Percentiles rank a stretch among this genome's conserved stretches.
phyloP scores from a whole-genome alignment of 2,329 filamentous ascomycete species.

The Fusarium torulosum region DNA sequence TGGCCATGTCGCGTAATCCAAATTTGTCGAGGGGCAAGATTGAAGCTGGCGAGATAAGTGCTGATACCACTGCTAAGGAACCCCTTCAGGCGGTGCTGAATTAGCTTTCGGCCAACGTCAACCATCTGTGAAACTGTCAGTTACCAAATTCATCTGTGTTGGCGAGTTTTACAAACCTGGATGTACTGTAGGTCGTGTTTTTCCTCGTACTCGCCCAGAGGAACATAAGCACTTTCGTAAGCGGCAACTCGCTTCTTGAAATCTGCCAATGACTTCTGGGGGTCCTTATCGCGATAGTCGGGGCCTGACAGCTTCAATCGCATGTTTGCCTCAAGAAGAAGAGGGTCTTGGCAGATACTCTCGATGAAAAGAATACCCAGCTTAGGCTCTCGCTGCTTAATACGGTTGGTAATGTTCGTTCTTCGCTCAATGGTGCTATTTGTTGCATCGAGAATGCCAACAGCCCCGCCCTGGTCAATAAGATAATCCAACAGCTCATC shows the following conservation, averaged over 20 bases:
- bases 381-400: slow-evolving; percentile 85
- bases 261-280: slow-evolving; percentile 83
- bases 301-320: slow-evolving; percentile 94
- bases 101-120: slow-evolving; percentile 93
- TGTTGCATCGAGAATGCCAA: slow-evolving; percentile 96
- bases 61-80: slow-evolving; percentile 94
- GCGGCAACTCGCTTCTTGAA: slow-evolving; percentile 93
- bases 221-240: slow-evolving; percentile 94
- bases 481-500: slow-evolving; percentile 95
- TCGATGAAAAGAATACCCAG: slow-evolving; percentile 96
- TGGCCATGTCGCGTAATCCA: slow-evolving; percentile 98
- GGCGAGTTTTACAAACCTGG: slow-evolving; percentile 63
- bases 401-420: slow-evolving; percentile 84
- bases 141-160: neutral
- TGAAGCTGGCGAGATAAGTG: slow-evolving; percentile 96
- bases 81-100: slow-evolving; percentile 89
- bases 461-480: slow-evolving; percentile 82
- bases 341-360: slow-evolving; percentile 88
- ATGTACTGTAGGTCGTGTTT: slow-evolving; percentile 93
- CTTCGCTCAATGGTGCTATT: slow-evolving; percentile 93
- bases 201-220: slow-evolving; percentile 92
- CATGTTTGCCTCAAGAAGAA: slow-evolving; percentile 94
- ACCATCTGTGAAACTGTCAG: slow-evolving; percentile 75
- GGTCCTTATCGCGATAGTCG: slow-evolving; percentile 96
- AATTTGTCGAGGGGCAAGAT: slow-evolving; percentile 92